Percentiles rank a stretch among this genome's conserved stretches.
Evolutionary conservation across 2,329 filamentous ascomycete genomes (phyloP).

Genomic region (Cadophora malorum): DNA sequence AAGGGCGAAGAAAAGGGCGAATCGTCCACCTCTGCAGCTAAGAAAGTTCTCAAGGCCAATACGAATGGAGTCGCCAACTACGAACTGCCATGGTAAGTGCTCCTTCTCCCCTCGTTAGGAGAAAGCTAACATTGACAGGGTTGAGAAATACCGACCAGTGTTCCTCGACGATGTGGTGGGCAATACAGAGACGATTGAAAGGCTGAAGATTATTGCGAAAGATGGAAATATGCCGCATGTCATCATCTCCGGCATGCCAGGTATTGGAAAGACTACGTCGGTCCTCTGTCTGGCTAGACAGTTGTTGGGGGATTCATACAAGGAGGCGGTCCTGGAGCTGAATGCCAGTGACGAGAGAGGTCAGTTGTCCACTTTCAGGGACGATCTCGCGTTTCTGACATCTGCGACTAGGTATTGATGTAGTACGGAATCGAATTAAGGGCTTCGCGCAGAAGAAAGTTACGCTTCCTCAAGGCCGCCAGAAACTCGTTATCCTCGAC

Average conservation of each 20-base stretch:
- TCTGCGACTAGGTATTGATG: slow-evolving; percentile 76
- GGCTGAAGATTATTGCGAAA: slow-evolving; percentile 96
- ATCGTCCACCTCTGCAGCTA: slow-evolving; percentile 63
- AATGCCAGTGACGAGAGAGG: slow-evolving; percentile 96
- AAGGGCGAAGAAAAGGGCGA: slow-evolving; percentile 56
- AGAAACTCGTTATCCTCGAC: slow-evolving; percentile 97
- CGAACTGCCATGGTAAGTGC: slow-evolving; percentile 79
- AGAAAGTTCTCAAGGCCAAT: slow-evolving; percentile 58
- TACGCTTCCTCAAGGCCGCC: slow-evolving; percentile 85
- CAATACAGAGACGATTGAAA: slow-evolving; percentile 96
- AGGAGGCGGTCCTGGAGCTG: slow-evolving; percentile 94
- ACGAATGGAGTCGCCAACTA: slow-evolving; percentile 63
- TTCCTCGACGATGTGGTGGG: slow-evolving; percentile 97
- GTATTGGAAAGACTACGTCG: slow-evolving; percentile 97
- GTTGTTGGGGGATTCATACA: slow-evolving; percentile 90
- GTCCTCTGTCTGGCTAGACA: slow-evolving; percentile 92
- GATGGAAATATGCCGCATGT: slow-evolving; percentile 99
- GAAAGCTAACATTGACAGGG: slow-evolving; percentile 62
- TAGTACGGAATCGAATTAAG: slow-evolving; percentile 96
- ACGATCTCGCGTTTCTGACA: slow-evolving; percentile 11
- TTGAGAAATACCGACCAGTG: slow-evolving; percentile 95
- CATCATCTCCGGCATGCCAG: slow-evolving; percentile 99
- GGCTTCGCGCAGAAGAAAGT: slow-evolving; percentile 99
- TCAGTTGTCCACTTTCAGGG: slow-evolving; percentile 42
- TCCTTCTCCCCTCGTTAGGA: not conserved